Base-by-base conservation (phyloP, 2,329 filamentous ascomycete genomes). In the Aspergillus udagawae region DNA sequence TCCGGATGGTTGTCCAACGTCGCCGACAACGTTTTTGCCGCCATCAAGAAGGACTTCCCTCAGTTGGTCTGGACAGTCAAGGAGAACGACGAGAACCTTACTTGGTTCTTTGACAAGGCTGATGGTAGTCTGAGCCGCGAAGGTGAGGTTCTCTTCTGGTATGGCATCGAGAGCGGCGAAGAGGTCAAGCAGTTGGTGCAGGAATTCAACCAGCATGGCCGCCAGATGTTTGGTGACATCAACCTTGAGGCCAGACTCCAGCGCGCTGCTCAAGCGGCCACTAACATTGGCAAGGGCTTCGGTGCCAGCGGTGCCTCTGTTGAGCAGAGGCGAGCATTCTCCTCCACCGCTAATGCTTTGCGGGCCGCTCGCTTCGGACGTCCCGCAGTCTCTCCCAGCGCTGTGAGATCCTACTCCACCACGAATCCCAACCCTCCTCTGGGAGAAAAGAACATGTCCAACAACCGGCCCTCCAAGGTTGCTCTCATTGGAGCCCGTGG, bases 21-120 rank as follows among this genome's bases (percentile, higher is more conserved):
- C 35, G 90, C 92, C 29, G 94, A 97, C 74, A 97, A 97, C 70
- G 90, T 97, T 57, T 96, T 97, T 74, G 86, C 89, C 62, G 89
- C 90, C 61, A 90, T 97, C 73, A 95, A 93, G 82, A 95, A 96
- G 76, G 93, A 97, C 70, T 89, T 92, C 74, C 87, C 92, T 55
- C 91, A 89, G 77, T 82, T 97, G 63, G 89, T 91, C 62, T 99
- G 92, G 93, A 96, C 92, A n/a, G 93, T 97, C 59, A 93, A 90
- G 79, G 89, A 92, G 70, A 89, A 95, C 65, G 92, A 97, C 67
- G 93, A 97, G 82, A 97, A 97, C 74, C 81, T 97, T 67, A 92
- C 91, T 10, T 97, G 93, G 94, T 97, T 97, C 81, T 95, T 96
- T 65, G 92, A 96, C 76, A 96, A 96, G 82, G 89, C 93, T 9